These are phyloP conservation scores for Tulasnella sp. DNA, from an alignment of 768 basidiomycete species.

Conservation along the genomic window DNA sequence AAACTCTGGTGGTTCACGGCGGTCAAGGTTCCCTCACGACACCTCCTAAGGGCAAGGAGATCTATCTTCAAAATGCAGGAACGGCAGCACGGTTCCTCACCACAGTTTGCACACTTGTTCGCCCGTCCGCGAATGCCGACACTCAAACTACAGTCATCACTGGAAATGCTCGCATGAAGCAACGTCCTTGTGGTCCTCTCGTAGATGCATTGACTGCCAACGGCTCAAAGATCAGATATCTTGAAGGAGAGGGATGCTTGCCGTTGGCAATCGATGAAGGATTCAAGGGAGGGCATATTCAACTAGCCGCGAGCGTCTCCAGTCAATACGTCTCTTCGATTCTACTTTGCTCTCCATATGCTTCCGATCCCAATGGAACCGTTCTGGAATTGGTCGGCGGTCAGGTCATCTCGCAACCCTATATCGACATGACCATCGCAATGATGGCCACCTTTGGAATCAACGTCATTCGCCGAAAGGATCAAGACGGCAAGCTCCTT, in stretches of 20 bases:
- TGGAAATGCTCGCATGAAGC: slow-evolving; percentile 97
- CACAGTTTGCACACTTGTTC: slow-evolving; percentile 85
- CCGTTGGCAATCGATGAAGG: slow-evolving; percentile 70
- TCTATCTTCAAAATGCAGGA: slow-evolving; percentile 95
- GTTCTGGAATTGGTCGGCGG: slow-evolving; percentile 85
- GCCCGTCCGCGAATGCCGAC: slow-evolving; percentile 29
- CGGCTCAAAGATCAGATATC: slow-evolving; percentile 62
- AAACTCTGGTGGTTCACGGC: slow-evolving; percentile 84
- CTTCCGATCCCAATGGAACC: slow-evolving; percentile 45
- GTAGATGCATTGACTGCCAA: slow-evolving; percentile 80
- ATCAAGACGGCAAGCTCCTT: slow-evolving; percentile 43
- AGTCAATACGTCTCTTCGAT: slow-evolving; percentile 98
- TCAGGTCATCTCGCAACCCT: slow-evolving; percentile 94
- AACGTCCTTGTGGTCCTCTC: slow-evolving; percentile 89
- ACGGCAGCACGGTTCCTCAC: slow-evolving; percentile 97
- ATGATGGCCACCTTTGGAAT: slow-evolving; percentile 96
- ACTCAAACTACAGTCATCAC: slow-evolving; percentile 60
- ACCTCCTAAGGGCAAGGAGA: slow-evolving; percentile 66
- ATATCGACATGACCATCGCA: slow-evolving; percentile 98
- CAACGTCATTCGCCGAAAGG: slow-evolving; percentile 50
- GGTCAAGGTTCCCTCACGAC: slow-evolving; percentile 67
- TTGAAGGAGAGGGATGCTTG: slow-evolving; percentile 72
- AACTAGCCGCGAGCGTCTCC: slow-evolving; percentile 86
- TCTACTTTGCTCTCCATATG: slow-evolving; percentile 92
- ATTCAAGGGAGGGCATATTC: slow-evolving; percentile 66